Percentiles rank a stretch among this genome's conserved stretches.
Conservation (phyloP, 495 filamentous ascomycete species). For the Xylaria longipes region DNA sequence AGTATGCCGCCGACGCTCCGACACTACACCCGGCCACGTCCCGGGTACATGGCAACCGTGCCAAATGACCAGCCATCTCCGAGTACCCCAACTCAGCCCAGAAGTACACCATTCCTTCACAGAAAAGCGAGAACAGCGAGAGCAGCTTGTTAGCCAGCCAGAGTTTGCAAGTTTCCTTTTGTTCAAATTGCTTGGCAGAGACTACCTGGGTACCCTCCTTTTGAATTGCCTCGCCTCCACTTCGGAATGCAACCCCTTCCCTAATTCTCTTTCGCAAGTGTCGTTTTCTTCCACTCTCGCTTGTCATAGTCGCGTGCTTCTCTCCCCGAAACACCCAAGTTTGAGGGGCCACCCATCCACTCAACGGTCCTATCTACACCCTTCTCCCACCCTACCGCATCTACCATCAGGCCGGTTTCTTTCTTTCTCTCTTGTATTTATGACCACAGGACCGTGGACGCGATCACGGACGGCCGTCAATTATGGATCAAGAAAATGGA, state of each 20-base stretch:
- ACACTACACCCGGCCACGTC: not conserved
- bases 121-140: not conserved
- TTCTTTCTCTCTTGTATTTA: not conserved
- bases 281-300: conserved; percentile 6
- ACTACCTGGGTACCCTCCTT: not conserved
- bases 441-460: conserved; percentile 15
- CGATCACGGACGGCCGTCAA: not conserved
- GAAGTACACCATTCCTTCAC: conserved; percentile 1
- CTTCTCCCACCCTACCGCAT: not conserved
- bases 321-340: not conserved
- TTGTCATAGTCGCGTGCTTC: conserved; percentile 18
- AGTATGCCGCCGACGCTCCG: not conserved
- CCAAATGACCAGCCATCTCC: not conserved
- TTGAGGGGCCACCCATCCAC: not conserved
- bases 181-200: conserved; percentile 7
- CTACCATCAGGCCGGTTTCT: not conserved
- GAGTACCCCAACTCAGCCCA: not conserved
- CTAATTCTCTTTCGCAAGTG: conserved; percentile 6
- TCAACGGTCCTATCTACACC: not conserved
- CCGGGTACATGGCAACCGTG: not conserved
- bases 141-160: not conserved
- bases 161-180: not conserved
- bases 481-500: conserved; percentile 23
- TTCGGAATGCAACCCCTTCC: conserved; percentile 22
- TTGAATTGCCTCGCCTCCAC: conserved; percentile 14